Conservation (phyloP, 2,329 filamentous ascomycete genomes). For the Aspergillus hortae region DNA sequence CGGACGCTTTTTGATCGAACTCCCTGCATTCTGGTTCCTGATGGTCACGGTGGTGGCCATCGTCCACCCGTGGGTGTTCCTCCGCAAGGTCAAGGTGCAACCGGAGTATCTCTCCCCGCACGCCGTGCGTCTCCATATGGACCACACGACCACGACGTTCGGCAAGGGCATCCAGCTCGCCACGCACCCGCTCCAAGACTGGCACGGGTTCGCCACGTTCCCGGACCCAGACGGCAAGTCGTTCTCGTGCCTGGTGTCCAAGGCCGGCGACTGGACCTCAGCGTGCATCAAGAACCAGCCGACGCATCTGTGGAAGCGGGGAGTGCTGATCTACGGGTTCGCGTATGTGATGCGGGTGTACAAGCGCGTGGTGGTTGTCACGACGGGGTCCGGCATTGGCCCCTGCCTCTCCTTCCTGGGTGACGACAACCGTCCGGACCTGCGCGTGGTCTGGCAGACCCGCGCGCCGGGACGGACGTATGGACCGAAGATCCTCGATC, state of each 20-base stretch:
- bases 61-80: slow-evolving; percentile 68
- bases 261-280: slow-evolving; percentile 72
- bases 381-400: slow-evolving; percentile 70
- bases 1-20: slow-evolving; percentile 40
- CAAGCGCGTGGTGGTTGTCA: slow-evolving; percentile 61
- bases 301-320: slow-evolving; percentile 63
- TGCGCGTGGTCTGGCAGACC: slow-evolving; percentile 67
- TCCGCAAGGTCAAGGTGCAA: slow-evolving; percentile 64
- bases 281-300: slow-evolving; percentile 61
- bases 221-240: slow-evolving; percentile 55
- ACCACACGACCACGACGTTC: slow-evolving; percentile 57
- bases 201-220: slow-evolving; percentile 74
- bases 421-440: slow-evolving; percentile 37
- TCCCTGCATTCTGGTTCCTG: slow-evolving; percentile 66
- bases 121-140: slow-evolving; percentile 68
- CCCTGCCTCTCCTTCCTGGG: slow-evolving; percentile 63
- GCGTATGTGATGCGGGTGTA: slow-evolving; percentile 66
- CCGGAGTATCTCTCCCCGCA: slow-evolving; percentile 68
- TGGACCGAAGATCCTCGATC: slow-evolving; percentile 53
- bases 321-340: slow-evolving; percentile 64
- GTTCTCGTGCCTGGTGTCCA: slow-evolving; percentile 68
- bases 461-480: slow-evolving; percentile 61
- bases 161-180: slow-evolving; percentile 60
- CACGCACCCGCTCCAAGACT: slow-evolving; percentile 62
- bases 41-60: slow-evolving; percentile 61